Base-by-base conservation (phyloP, 1,284 basidiomycete genomes). In the Polyporus tsugae region DNA sequence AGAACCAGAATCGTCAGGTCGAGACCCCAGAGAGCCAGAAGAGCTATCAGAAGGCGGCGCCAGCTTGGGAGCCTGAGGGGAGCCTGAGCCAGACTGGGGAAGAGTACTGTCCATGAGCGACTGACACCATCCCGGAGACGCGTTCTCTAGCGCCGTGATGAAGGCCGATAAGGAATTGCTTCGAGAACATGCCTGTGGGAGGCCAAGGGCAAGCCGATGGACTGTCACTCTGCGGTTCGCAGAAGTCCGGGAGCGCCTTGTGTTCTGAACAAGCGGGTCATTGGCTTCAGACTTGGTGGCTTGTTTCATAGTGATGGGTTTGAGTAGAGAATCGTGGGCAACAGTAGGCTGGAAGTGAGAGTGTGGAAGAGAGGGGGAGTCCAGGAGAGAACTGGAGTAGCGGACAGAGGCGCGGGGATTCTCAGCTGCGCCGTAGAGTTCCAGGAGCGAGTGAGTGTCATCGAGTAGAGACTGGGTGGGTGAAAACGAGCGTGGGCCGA, bases 71-170 rank as follows among this genome's bases (percentile, higher is more conserved):
- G 46, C 46, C 10, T 49, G 22, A 49, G 35, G 15, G 44, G 39
- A 49, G n/a, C 29, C 19, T 22, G 62, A 62, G 0, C 44, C 55
- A 13, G 61, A 59, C 9, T 44, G 63, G 19, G 69, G 65, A n/a
- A 60, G 44, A 15, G 66, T 65, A 39, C 65, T 67, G 13, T 72
- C 71, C 67, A 72, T 72, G 55, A 72, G 67, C 25, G 71, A 70
- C 29, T 69, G 67, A 33, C 70, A 72, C 71, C 71, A 72, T 55
- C 71, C 71, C n/a, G 71, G 71, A 5, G 71, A 68, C 2, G 71
- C 69, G 33, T 70, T 67, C 53, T 72, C 69, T 5, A 72, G 62
- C 2, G 69, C 71, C 49, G 62, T 65, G 22, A 72, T 63, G 42
- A 72, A 64, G 25, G 65, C 67, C 11, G 69, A 69, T 13, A 72